Evolutionary conservation across 208 protist genomes (phyloP), one percentile per base, ranked within the genome.

Genomic region (Leishmania tropica): DNA sequence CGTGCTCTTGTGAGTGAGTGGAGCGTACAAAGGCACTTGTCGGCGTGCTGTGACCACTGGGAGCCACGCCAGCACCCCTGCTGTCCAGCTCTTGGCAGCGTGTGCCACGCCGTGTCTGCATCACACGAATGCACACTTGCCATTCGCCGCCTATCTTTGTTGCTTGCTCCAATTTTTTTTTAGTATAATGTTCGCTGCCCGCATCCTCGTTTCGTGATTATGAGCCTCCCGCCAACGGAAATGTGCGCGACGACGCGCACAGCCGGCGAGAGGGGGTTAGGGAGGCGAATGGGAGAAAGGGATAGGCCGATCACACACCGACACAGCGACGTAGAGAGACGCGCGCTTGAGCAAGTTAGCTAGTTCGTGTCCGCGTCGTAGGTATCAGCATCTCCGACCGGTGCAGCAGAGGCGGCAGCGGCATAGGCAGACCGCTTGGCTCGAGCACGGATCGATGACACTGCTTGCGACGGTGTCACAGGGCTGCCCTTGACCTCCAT

Each of bases 381-480:
- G 67, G 75, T 65, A 40, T 68, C 17, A 31, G 62, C 62, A 4
- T 40, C 62, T 31, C 31, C 62, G 62, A 37, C 72, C 21, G 48
- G 28, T 21, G 28, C 72, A 17, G 68, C 35, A 13, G 78, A 35
- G 11, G 47, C 48, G 17, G 56, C 37, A 7, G 10, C 31, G 31
- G 31, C 31, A 40, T 68, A 68, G 7, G 67, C 67, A n/a, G 67
- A 35, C 15, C 10, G 58, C 8, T 37, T 37, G 47, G 51, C 13
- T 56, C 74, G 80, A 4, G 21, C 80, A 21, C 79, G 73, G 64
- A 83, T 83, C n/a, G 79, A 83, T 21, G 79, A 73, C 60, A 83
- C 73, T 35, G 62, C 35, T 68, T 64, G 40, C 40, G 75, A 31
- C 5, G 80, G 62, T 35, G 31, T 56, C 5, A 15, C 60, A 60